Base-by-base conservation (phyloP, 140 eudicot species). In the Oenanthe javanica region DNA sequence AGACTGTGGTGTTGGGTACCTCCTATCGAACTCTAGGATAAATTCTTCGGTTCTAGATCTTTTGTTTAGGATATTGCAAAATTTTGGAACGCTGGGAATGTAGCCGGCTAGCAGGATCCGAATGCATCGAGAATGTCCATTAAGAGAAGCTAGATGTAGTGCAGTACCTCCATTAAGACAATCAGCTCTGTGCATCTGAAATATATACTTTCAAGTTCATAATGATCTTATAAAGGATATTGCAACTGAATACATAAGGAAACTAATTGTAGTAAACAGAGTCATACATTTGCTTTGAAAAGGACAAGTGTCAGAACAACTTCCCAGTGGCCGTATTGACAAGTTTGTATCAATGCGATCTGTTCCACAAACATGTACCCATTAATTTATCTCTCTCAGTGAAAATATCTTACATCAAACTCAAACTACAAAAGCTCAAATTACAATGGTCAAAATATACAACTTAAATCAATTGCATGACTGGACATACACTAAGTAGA, bases 261-360 rank as follows among this genome's bases (percentile, higher is more conserved):
- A 25, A 80, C 42, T 83, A 70, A 84, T 74, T 47, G 45, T 23
- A 79, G 73, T 9, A n/a, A 3, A n/a, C n/a, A 81, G 27, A 38
- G 49, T 84, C 97, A 25, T 92, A 95, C 99, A 71, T 92, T 90
- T 82, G 97, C 99, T 81, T 88, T 92, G 87, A 82, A 90, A 70
- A 95, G 97, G 78, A 95, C 82, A 47, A 95, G 88, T 49, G 96
- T 95, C 89, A 89, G 89, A 79, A 89, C 97, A 87, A 92, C 99
- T 84, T 95, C 99, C 99, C 99, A 95, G 67, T 90, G 97, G 82
- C 99, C 97, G 82, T 90, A 90, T 87, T 95, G 99, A 84, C 97
- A 92, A 74, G 97, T 96, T 91, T 95, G 99, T 97, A 95, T 95
- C 89, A 95, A 82, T 77, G 99, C 99, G 70, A 97, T 95, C 99